Evolutionary conservation across 2,329 filamentous ascomycete species (phyloP).

Genomic region (Hypoxylon rubiginosum): DNA sequence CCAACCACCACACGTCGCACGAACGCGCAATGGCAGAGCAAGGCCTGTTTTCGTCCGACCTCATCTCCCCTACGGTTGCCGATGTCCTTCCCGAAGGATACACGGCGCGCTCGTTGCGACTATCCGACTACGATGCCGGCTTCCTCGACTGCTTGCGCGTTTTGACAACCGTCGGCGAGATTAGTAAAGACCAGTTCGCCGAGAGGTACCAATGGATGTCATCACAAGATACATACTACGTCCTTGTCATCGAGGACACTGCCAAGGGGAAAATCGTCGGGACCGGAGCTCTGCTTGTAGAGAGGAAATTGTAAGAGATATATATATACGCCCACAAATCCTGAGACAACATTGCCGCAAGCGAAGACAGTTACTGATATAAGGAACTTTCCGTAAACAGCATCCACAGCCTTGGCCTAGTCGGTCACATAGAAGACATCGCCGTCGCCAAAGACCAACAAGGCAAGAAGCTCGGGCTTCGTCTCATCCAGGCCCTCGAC

Average conservation of each 20-base stretch:
- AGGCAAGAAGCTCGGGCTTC: constrained; percentile 93
- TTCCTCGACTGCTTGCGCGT: constrained; percentile 94
- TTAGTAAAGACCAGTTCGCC: constrained; percentile 79
- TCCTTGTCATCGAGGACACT: constrained; percentile 86
- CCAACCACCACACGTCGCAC: neutral
- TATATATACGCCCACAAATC: neutral
- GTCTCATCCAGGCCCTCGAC: constrained; percentile 94
- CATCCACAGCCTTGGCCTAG: constrained; percentile 83
- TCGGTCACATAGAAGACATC: constrained; percentile 98
- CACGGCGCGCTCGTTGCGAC: constrained; percentile 82
- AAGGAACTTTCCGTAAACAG: constrained; percentile 55
- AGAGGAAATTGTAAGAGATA: constrained; percentile 86
- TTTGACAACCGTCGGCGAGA: constrained; percentile 92
- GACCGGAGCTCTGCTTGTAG: constrained; percentile 89
- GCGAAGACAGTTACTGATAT: constrained; percentile 38
- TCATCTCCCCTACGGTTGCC: constrained; percentile 83
- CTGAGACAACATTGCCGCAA: neutral
- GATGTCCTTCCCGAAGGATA: constrained; percentile 84
- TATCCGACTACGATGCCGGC: constrained; percentile 81
- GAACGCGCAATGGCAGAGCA: constrained; percentile 57
- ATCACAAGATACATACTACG: constrained; percentile 82
- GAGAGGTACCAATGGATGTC: constrained; percentile 87
- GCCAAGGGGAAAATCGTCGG: constrained; percentile 78
- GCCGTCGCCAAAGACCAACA: constrained; percentile 95
- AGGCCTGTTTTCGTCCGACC: constrained; percentile 80